These are phyloP conservation scores for Pneumocystis murina DNA, from an alignment of 1,139 yeast genomes.

Conservation along the genomic window DNA sequence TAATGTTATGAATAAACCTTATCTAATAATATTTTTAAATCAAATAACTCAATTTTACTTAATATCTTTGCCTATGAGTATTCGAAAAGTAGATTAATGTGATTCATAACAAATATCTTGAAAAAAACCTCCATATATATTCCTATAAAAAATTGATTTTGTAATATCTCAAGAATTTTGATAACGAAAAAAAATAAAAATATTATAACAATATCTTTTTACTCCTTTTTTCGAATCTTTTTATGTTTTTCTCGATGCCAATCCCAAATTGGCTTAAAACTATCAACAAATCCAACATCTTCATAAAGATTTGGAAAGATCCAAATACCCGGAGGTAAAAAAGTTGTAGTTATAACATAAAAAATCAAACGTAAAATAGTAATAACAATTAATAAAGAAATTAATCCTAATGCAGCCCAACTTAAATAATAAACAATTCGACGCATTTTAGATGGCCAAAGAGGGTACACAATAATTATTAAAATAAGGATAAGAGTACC, in stretches of 20 bases:
- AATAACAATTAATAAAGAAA: constrained; percentile 59
- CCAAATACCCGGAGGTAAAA: constrained; percentile 69
- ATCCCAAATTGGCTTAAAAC: constrained; percentile 76
- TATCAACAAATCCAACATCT: constrained; percentile 85
- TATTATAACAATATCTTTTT: not conserved
- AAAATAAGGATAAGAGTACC: constrained; percentile 55
- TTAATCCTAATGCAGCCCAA: constrained; percentile 56
- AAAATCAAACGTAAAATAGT: constrained; percentile 69
- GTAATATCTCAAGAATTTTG: too few species aligned
- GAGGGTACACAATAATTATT: constrained; percentile 74
- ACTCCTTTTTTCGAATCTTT: constrained; percentile 18
- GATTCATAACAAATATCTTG: too few species aligned
- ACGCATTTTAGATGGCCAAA: constrained; percentile 89
- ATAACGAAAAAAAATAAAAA: too few species aligned
- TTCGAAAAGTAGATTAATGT: too few species aligned
- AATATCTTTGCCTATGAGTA: too few species aligned
- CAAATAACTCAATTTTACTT: too few species aligned
- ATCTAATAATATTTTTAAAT: too few species aligned
- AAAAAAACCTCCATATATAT: too few species aligned
- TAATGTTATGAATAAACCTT: too few species aligned
- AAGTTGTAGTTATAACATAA: constrained; percentile 46
- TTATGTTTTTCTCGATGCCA: constrained; percentile 43
- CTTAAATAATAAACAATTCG: constrained; percentile 84
- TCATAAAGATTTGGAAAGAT: constrained; percentile 89
- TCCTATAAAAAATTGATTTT: too few species aligned